Percentiles rank a stretch among this genome's conserved stretches.
These are phyloP conservation scores for Lumnitzera racemosa DNA, from an alignment of 345 rosid genomes.

Conservation along the genomic window DNA sequence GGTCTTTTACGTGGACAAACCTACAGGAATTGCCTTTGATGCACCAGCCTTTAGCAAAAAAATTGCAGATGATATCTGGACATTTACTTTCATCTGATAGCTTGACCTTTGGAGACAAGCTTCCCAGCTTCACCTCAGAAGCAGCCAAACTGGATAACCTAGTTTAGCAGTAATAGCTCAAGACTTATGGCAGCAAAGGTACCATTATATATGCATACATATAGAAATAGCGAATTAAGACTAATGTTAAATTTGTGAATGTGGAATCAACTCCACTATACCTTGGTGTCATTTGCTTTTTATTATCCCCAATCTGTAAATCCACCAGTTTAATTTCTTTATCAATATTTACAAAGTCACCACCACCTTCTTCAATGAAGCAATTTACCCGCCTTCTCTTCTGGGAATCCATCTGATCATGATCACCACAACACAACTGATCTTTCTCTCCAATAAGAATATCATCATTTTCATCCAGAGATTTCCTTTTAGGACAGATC, in stretches of 20 bases:
- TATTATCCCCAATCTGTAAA: conserved; percentile 18
- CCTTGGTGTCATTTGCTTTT: conserved; percentile 39
- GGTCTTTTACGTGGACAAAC: conserved; percentile 61
- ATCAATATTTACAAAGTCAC: conserved; percentile 9
- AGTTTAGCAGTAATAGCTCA: conserved; percentile 26
- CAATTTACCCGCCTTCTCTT: conserved; percentile 12
- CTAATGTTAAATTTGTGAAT: conserved; percentile 7
- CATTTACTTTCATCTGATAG: conserved; percentile 36
- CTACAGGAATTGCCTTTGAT: conserved; percentile 61
- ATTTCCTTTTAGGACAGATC: conserved; percentile 6
- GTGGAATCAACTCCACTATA: conserved; percentile 17
- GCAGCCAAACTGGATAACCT: conserved; percentile 42
- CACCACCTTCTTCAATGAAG: conserved; percentile 15
- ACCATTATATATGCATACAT: background rate
- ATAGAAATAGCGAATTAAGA: conserved; percentile 2
- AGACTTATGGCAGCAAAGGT: conserved; percentile 1
- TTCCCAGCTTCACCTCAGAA: conserved; percentile 24
- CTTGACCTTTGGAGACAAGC: conserved; percentile 29
- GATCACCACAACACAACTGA: conserved; percentile 14
- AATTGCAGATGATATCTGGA: conserved; percentile 47
- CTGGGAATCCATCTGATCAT: conserved; percentile 12
- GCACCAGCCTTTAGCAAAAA: conserved; percentile 85
- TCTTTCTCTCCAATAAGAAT: conserved; percentile 4
- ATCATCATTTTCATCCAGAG: conserved; percentile 8
- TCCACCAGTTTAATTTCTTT: conserved; percentile 21